These are phyloP conservation scores for Aureobasidium sp. DNA, from an alignment of 2,329 filamentous ascomycete genomes.

Conservation along the genomic window DNA sequence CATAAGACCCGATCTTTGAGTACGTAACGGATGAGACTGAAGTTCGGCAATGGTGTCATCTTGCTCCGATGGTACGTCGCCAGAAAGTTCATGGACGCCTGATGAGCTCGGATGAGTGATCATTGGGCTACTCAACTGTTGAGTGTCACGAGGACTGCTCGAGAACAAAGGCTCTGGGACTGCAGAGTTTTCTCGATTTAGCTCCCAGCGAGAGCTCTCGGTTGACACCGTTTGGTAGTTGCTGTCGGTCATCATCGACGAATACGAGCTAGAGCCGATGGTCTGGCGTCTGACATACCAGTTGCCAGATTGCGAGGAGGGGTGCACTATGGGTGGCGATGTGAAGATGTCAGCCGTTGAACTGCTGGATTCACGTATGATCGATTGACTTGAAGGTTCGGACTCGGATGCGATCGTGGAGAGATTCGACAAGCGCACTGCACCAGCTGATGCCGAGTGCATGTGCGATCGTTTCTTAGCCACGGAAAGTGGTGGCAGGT, in stretches of 20 bases:
- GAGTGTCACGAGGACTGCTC: not conserved
- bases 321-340: not conserved
- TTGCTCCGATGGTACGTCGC: conserved; percentile 19
- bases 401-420: conserved; percentile 31
- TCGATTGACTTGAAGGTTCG: conserved; percentile 7
- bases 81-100: not conserved
- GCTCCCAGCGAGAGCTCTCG: conserved; percentile 6
- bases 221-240: not conserved
- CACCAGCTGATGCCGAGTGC: conserved; percentile 14
- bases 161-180: conserved; percentile 28
- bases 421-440: conserved; percentile 19
- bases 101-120: conserved; percentile 3
- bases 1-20: conserved; percentile 28
- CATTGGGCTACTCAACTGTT: not conserved
- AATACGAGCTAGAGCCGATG: conserved; percentile 6
- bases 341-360: conserved; percentile 3
- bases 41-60: conserved; percentile 29
- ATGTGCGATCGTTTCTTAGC: conserved; percentile 24
- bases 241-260: not conserved
- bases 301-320: not conserved
- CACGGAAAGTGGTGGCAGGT: conserved; percentile 26
- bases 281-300: conserved; percentile 11
- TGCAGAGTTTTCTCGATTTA: conserved; percentile 19
- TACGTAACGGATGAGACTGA: conserved; percentile 23
- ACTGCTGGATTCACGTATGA: conserved; percentile 21